Conservation (phyloP, 2,329 filamentous ascomycete species). For the Incumbomyces lentus region DNA sequence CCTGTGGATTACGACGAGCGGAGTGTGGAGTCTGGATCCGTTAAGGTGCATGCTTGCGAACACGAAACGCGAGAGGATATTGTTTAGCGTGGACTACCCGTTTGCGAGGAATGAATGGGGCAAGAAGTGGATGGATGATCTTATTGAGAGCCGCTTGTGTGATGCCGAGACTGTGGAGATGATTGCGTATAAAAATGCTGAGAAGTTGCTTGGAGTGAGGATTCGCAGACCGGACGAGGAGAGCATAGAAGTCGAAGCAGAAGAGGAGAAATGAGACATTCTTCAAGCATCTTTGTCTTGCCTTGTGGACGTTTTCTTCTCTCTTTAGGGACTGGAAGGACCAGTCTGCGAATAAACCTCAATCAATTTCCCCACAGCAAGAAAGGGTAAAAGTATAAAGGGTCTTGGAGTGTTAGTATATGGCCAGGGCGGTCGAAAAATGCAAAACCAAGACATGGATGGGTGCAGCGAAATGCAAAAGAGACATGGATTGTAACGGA, state of each 20-base stretch:
- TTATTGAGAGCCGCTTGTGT: constrained; percentile 42
- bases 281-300: no score
- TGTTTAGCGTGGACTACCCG: constrained; percentile 51
- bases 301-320: no score
- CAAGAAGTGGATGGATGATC: constrained; percentile 37
- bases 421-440: no score
- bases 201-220: constrained; percentile 33
- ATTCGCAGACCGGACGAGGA: constrained; percentile 6
- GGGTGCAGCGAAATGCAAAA: no score
- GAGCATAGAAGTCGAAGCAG: background rate
- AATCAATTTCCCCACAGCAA: no score
- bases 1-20: constrained; percentile 48
- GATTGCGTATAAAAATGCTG: constrained; percentile 43
- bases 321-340: no score
- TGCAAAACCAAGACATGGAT: no score
- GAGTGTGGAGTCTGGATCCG: constrained; percentile 41
- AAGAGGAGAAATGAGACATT: background rate
- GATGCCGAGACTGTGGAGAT: constrained; percentile 38
- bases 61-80: constrained; percentile 35
- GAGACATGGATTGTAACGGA: no score
- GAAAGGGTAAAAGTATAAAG: no score
- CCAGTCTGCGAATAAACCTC: no score
- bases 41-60: constrained; percentile 32
- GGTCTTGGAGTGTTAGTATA: no score
- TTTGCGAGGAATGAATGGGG: constrained; percentile 43